phyloP scores from a whole-genome alignment of 768 basidiomycete species.

The Boletus rubropictus region DNA sequence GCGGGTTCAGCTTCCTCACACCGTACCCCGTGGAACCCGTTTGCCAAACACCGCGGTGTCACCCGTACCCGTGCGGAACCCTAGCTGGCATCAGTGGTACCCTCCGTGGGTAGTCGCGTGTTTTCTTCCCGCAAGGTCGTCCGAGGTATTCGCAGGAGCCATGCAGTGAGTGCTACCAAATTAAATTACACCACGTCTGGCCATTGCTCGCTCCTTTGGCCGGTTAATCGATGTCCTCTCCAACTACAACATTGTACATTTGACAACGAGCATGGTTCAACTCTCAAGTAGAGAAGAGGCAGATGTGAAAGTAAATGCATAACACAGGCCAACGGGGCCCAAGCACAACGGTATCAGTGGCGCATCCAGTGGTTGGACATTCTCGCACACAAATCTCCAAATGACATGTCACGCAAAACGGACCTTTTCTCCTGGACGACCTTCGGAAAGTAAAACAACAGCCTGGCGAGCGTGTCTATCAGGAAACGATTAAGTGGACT shows the following conservation, averaged over 20 bases:
- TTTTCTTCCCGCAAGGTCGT: too few species aligned
- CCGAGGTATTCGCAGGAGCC: too few species aligned
- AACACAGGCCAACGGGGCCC: neutral
- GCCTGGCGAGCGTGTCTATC: slow-evolving; percentile 44
- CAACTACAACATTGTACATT: neutral
- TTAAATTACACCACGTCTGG: too few species aligned
- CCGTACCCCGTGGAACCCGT: too few species aligned
- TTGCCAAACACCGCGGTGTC: too few species aligned
- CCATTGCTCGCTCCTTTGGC: too few species aligned
- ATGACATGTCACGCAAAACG: slow-evolving; percentile 48
- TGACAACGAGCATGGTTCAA: slow-evolving; percentile 5
- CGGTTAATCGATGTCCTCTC: too few species aligned
- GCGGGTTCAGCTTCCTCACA: too few species aligned
- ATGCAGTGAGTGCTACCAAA: too few species aligned
- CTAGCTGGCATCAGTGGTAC: too few species aligned
- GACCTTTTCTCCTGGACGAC: slow-evolving; percentile 84
- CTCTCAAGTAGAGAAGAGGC: neutral
- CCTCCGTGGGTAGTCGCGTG: too few species aligned
- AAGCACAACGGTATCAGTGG: slow-evolving; percentile 1
- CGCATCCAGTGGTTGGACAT: neutral
- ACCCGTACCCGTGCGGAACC: too few species aligned
- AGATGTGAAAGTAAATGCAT: neutral
- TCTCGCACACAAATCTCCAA: neutral
- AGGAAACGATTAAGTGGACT: slow-evolving; percentile 8
- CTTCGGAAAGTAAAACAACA: slow-evolving; percentile 80